Conservation (phyloP, 768 basidiomycete genomes). For the Phlebiopsis flavidoalba region DNA sequence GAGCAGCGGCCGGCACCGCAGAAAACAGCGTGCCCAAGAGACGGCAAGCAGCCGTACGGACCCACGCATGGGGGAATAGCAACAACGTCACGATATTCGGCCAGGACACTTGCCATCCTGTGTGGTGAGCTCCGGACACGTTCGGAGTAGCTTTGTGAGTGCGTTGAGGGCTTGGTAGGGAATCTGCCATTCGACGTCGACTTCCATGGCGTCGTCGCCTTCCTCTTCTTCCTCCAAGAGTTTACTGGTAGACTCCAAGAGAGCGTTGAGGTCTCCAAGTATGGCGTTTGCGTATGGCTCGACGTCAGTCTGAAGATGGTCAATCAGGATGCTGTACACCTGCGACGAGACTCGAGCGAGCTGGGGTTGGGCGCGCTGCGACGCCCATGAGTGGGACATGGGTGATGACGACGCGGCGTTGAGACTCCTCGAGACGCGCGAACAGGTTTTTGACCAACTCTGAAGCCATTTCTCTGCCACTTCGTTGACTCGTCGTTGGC, state of each 20-base stretch:
- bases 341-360: conserved; percentile 74
- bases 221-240: conserved; percentile 31
- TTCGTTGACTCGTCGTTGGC: conserved; percentile 92
- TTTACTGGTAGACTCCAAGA: conserved; percentile 40
- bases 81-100: conserved; percentile 56
- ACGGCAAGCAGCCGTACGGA: conserved; percentile 74
- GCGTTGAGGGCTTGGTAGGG: conserved; percentile 77
- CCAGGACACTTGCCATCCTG: conserved; percentile 58
- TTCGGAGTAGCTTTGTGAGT: conserved; percentile 55
- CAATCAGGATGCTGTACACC: conserved; percentile 77
- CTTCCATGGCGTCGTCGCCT: conserved; percentile 37
- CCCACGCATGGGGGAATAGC: conserved; percentile 92
- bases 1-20: conserved; percentile 39
- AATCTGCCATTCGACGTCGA: conserved; percentile 67
- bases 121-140: conserved; percentile 45
- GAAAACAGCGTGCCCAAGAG: conserved; percentile 69
- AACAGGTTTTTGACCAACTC: conserved; percentile 78
- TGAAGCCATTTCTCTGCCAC: conserved; percentile 85
- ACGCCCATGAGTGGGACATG: conserved; percentile 81
- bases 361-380: conserved; percentile 50
- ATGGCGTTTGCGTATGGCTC: conserved; percentile 41
- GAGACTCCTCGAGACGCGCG: conserved; percentile 56
- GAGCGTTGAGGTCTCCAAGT: conserved; percentile 49
- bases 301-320: conserved; percentile 50
- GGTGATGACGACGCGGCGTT: conserved; percentile 49